Percentiles rank a stretch among this genome's conserved stretches.
These are phyloP conservation scores for Cryptococcus deneoformans DNA, from an alignment of 1,284 basidiomycete genomes.

Conservation along the genomic window DNA sequence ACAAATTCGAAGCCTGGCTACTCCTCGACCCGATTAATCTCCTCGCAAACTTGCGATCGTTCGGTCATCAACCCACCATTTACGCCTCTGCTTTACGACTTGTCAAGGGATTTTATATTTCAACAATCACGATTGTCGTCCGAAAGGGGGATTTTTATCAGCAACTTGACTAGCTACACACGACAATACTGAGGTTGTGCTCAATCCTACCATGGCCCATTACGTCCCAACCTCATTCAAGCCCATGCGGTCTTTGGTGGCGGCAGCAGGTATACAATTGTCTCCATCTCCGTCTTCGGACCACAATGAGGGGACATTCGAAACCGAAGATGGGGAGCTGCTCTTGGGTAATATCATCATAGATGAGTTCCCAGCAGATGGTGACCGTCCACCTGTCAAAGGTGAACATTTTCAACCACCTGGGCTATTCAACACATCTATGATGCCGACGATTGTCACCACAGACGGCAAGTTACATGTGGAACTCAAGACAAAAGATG, in stretches of 20 bases:
- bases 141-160: too few relatives aligned
- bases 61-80: too few relatives aligned
- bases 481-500: slow-evolving; percentile 1
- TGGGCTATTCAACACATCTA: slow-evolving; percentile 21
- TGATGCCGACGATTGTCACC: slow-evolving; percentile 14
- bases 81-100: too few relatives aligned
- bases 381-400: not conserved
- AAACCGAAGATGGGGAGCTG: not conserved
- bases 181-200: too few relatives aligned
- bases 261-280: not conserved
- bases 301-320: not conserved
- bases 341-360: slow-evolving; percentile 12
- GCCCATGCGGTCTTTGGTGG: not conserved
- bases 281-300: not conserved
- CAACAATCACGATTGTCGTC: too few relatives aligned
- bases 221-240: not conserved
- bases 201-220: not conserved
- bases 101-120: too few relatives aligned
- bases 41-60: too few relatives aligned
- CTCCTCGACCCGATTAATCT: too few relatives aligned
- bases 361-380: slow-evolving; percentile 9
- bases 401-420: slow-evolving; percentile 28
- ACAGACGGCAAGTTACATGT: slow-evolving; percentile 1
- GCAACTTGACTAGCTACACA: too few relatives aligned
- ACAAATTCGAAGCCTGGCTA: too few relatives aligned